phyloP scores from a whole-genome alignment of 2,329 filamentous ascomycete genomes.

The Colletotrichum tamarilloi region DNA sequence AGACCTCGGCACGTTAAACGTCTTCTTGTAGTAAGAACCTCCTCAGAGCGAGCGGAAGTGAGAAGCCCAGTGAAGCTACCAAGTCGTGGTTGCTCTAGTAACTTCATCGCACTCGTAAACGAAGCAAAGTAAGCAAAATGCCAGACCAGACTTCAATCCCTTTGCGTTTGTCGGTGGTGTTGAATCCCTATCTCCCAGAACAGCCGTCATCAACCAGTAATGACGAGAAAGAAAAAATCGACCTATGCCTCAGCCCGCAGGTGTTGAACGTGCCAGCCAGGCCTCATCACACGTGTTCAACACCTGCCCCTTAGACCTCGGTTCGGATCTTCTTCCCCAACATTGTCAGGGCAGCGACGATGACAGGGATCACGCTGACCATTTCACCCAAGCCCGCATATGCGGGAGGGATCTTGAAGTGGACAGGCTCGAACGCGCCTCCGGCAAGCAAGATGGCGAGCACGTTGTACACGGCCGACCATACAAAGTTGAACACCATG shows the following conservation, averaged over 20 bases:
- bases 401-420: conserved; percentile 59
- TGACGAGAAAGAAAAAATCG: background rate
- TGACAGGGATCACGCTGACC: conserved; percentile 72
- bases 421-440: conserved; percentile 62
- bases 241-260: conserved; percentile 1
- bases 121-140: conserved; percentile 1
- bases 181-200: conserved; percentile 1
- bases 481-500: conserved; percentile 71
- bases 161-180: conserved; percentile 11
- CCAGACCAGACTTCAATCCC: background rate
- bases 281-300: background rate
- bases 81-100: background rate
- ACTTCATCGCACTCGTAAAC: background rate
- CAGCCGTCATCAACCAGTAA: background rate
- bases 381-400: conserved; percentile 73
- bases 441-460: conserved; percentile 70
- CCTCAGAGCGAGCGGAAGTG: background rate
- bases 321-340: conserved; percentile 33
- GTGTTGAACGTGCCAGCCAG: conserved; percentile 25
- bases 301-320: background rate
- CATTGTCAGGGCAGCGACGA: conserved; percentile 50
- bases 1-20: background rate
- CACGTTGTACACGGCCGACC: conserved; percentile 71
- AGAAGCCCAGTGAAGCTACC: background rate
- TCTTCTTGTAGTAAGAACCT: too few relatives aligned